phyloP scores from a whole-genome alignment of 768 basidiomycete species.

The Rhodotorula diobovata region DNA sequence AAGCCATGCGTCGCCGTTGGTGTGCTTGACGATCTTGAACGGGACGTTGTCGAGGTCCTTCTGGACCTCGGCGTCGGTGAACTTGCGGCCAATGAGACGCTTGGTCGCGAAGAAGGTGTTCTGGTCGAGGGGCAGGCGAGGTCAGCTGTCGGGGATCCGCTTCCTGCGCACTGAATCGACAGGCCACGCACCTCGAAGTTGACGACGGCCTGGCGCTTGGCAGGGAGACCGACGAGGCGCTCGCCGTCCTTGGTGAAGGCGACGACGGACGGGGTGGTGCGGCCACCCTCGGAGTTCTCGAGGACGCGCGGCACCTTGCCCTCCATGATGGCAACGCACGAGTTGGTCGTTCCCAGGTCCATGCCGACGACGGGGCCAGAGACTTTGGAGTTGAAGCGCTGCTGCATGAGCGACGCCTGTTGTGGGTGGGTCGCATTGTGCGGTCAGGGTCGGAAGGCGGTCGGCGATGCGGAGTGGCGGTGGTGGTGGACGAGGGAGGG shows the following conservation, averaged over 20 bases:
- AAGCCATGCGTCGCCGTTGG: slow-evolving; percentile 58
- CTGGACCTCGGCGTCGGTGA: slow-evolving; percentile 86
- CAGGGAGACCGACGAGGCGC: slow-evolving; percentile 83
- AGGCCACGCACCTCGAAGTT: slow-evolving; percentile 64
- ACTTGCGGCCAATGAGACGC: slow-evolving; percentile 89
- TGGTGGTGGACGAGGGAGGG: too few relatives aligned
- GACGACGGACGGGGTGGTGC: slow-evolving; percentile 96
- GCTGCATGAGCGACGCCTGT: slow-evolving; percentile 28
- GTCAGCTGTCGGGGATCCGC: not conserved
- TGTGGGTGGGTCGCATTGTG: too few relatives aligned
- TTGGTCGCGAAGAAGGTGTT: slow-evolving; percentile 66
- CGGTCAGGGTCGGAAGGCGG: too few relatives aligned
- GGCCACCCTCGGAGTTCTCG: slow-evolving; percentile 94
- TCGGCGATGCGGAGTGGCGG: not conserved
- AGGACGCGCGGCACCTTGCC: slow-evolving; percentile 67
- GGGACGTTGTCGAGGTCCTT: slow-evolving; percentile 66
- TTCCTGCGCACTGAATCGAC: not conserved
- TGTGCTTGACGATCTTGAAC: slow-evolving; percentile 58
- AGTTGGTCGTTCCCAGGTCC: slow-evolving; percentile 40
- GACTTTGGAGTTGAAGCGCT: slow-evolving; percentile 41
- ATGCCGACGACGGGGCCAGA: slow-evolving; percentile 40
- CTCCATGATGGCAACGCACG: slow-evolving; percentile 39
- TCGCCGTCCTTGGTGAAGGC: slow-evolving; percentile 99
- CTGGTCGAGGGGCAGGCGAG: slow-evolving; percentile 47
- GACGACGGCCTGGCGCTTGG: slow-evolving; percentile 94